Base-by-base conservation (phyloP, 108 stramenopile genomes). In the Licmophora abbreviata region DNA sequence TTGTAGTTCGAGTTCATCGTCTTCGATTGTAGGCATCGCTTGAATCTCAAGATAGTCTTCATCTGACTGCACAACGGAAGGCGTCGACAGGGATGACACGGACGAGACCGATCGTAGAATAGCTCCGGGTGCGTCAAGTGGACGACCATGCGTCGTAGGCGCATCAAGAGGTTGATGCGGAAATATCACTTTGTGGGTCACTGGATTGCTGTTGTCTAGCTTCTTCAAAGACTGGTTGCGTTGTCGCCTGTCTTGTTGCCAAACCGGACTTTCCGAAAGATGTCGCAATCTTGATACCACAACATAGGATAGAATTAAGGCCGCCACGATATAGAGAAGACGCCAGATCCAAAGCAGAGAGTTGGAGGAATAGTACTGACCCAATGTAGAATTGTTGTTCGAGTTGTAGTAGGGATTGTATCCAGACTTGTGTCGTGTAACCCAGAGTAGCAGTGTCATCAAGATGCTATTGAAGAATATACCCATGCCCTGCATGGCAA, bases 401-500 rank as follows among this genome's bases (percentile, higher is more conserved):
- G n/a, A 34, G 55, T 32, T 41, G 11, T 63, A 26, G 54, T 51
- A 27, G 32, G 24, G 6, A 31, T 68, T 27, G 17, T 31, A 17
- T 17, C 58, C 29, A 45, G 33, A 29, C 29, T 34, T n/a, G n/a
- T n/a, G 27, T 35, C 31, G 42, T 34, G 46, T 61, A 35, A 70
- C 27, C 53, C 64, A 18, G 11, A 80, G 36, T 20, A 87, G 53
- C 54, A 68, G 49, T 2, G 65, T 65, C 29, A 82, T 47, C 10
- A 63, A 51, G n/a, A 81, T 14, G 1, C 74, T 61, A 31, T 87
- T 77, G 35, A 50, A 68, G 48, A 79, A 77, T 12, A 87, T 82
- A 1, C 85, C 85, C 42, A 81, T 20, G 3, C 85, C 85, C 58
- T 87, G 85, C 76, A 78, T 83, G 24, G 66, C 49, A 54, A 87